Percentiles rank a stretch among this genome's conserved stretches.
phyloP scores from a whole-genome alignment of 345 rosid species.

The Lepidium sativum region DNA sequence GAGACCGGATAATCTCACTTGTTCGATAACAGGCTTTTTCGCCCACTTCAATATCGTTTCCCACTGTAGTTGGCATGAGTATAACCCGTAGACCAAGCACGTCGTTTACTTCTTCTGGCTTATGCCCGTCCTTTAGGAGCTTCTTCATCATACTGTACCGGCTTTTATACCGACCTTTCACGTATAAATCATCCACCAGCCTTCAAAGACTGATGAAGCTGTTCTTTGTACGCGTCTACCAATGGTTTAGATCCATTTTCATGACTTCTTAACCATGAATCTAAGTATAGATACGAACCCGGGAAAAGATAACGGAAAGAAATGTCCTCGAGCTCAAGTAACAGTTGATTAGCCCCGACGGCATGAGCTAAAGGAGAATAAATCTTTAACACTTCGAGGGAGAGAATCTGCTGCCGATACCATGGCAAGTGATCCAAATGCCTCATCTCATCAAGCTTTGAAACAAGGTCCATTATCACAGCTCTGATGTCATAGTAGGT shows the following conservation, averaged over 20 bases:
- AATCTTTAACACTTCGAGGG: conserved; percentile 75
- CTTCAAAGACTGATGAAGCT: conserved; percentile 52
- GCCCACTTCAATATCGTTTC: conserved; percentile 31
- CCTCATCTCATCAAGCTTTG: conserved; percentile 84
- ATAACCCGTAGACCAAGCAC: conserved; percentile 76
- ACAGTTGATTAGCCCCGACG: conserved; percentile 49
- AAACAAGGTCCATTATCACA: conserved; percentile 59
- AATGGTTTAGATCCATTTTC: conserved; percentile 53
- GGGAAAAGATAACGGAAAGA: conserved; percentile 78
- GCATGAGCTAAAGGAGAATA: conserved; percentile 91
- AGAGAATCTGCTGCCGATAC: conserved; percentile 55
- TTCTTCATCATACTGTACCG: conserved; percentile 94
- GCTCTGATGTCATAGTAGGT: conserved; percentile 89
- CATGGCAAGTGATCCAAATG: conserved; percentile 73
- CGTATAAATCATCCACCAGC: conserved; percentile 48
- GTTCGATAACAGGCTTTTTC: conserved; percentile 68
- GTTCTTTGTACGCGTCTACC: conserved; percentile 54
- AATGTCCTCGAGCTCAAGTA: conserved; percentile 86
- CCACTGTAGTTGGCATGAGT: conserved; percentile 42
- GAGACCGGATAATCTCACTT: conserved; percentile 43
- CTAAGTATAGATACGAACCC: conserved; percentile 62
- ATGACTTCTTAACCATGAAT: conserved; percentile 72
- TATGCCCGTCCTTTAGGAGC: conserved; percentile 75
- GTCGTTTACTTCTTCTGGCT: conserved; percentile 80
- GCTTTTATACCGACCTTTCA: conserved; percentile 79